Conservation (phyloP, 2,329 filamentous ascomycete species). For the Fusarium nygamai region DNA sequence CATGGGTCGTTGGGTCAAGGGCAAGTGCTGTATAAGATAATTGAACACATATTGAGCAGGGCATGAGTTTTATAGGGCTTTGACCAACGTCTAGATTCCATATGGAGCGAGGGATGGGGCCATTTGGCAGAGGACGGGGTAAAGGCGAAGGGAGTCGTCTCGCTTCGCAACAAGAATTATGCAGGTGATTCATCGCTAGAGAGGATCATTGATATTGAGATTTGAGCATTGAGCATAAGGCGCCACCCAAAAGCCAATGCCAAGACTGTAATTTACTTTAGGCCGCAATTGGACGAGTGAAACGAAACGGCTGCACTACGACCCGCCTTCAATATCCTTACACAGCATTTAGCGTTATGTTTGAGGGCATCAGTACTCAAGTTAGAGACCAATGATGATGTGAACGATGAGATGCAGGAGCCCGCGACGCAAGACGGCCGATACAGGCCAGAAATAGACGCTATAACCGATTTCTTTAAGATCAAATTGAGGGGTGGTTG, state of each 20-base stretch:
- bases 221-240: constrained; percentile 24
- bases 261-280: constrained; percentile 39
- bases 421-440: constrained; percentile 6
- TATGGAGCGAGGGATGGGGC: not conserved
- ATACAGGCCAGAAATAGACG: constrained; percentile 13
- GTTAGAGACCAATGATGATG: not conserved
- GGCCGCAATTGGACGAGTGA: constrained; percentile 34
- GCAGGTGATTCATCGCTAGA: not conserved
- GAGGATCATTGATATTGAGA: constrained; percentile 3
- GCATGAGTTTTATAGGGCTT: not conserved
- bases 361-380: not conserved
- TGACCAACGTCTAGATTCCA: not conserved
- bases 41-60: constrained; percentile 18
- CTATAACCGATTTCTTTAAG: not conserved
- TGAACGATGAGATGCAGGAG: constrained; percentile 6
- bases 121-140: not conserved
- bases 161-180: not conserved
- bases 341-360: constrained; percentile 11
- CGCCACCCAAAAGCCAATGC: constrained; percentile 22
- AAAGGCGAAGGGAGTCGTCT: constrained; percentile 1
- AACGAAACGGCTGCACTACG: constrained; percentile 40
- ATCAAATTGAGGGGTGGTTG: not conserved
- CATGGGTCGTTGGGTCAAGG: constrained; percentile 1
- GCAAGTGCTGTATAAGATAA: constrained; percentile 6
- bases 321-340: constrained; percentile 23